Percentiles rank a stretch among this genome's conserved stretches.
Conservation (phyloP, 2,329 filamentous ascomycete species). For the Hypoxylon sp. region DNA sequence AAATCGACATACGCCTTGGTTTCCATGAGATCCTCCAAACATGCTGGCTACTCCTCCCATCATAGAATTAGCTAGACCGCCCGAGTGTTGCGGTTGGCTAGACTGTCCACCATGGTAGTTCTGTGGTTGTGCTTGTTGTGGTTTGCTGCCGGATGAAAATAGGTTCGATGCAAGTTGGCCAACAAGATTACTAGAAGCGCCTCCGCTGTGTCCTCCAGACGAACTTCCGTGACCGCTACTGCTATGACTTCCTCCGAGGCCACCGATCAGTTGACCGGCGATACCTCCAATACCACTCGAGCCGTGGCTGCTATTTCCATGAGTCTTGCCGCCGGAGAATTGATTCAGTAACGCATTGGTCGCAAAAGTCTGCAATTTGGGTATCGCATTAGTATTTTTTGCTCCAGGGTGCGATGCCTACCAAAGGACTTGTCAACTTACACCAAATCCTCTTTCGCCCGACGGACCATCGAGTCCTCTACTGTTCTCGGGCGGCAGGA, state of each 20-base stretch:
- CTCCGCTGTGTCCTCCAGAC: slow-evolving; percentile 44
- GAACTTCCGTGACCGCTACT: slow-evolving; percentile 43
- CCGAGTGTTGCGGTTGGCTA: slow-evolving; percentile 54
- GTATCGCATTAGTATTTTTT: slow-evolving; percentile 43
- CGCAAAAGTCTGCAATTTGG: slow-evolving; percentile 64
- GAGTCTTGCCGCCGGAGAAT: slow-evolving; percentile 59
- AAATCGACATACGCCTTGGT: slow-evolving; percentile 53
- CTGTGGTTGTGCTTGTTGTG: slow-evolving; percentile 56
- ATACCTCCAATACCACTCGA: slow-evolving; percentile 60
- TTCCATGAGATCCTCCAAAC: slow-evolving; percentile 62
- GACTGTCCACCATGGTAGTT: slow-evolving; percentile 63
- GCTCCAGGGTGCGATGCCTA: slow-evolving; percentile 32
- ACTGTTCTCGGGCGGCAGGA: slow-evolving; percentile 62
- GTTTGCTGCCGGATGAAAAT: slow-evolving; percentile 64
- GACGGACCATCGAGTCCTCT: slow-evolving; percentile 64
- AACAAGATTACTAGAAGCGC: slow-evolving; percentile 63
- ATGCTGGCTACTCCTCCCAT: slow-evolving; percentile 66
- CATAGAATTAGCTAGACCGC: slow-evolving; percentile 64
- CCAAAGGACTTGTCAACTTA: slow-evolving; percentile 57
- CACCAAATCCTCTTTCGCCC: slow-evolving; percentile 73
- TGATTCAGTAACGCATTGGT: slow-evolving; percentile 66
- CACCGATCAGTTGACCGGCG: slow-evolving; percentile 58
- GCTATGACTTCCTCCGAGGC: slow-evolving; percentile 45
- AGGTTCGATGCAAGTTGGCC: slow-evolving; percentile 67
- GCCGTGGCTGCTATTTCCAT: slow-evolving; percentile 52